Conservation (phyloP, 169 alveolate genomes). For the Eimeria falciformis region DNA sequence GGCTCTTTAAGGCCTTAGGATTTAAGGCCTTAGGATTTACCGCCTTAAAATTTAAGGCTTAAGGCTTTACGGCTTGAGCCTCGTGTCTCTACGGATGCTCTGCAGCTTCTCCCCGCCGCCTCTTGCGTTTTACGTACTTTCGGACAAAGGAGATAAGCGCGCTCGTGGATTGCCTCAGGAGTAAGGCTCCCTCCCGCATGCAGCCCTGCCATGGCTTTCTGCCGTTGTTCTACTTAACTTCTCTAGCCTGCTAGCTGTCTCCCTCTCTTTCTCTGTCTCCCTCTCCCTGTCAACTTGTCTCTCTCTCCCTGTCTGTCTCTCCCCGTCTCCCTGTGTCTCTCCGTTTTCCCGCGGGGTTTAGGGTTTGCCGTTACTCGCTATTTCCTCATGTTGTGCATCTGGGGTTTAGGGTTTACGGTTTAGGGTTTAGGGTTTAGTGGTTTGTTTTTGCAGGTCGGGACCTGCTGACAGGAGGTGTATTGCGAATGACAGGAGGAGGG, state of each 20-base stretch:
- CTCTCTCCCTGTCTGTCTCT: not conserved
- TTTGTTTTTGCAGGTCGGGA: slow-evolving; percentile 40
- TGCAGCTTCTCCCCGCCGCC: slow-evolving; percentile 72
- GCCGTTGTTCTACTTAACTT: not conserved
- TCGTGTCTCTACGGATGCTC: not conserved
- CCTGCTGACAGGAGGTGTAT: slow-evolving; percentile 65
- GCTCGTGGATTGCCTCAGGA: slow-evolving; percentile 40
- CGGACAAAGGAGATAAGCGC: slow-evolving; percentile 50
- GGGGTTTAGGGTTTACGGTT: not conserved
- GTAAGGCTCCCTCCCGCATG: slow-evolving; percentile 10
- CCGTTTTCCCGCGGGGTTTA: not conserved
- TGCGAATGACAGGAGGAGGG: slow-evolving; percentile 92
- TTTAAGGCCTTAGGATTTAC: too few species aligned
- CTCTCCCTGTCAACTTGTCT: not conserved
- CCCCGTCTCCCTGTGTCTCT: not conserved
- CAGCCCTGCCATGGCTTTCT: not conserved
- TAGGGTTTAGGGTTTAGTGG: not conserved
- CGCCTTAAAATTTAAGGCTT: not conserved
- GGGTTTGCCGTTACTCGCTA: not conserved
- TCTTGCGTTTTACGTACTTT: slow-evolving; percentile 68
- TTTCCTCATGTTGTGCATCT: not conserved
- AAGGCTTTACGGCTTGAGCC: not conserved
- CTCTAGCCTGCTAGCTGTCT: not conserved
- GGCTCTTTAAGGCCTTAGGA: too few species aligned
- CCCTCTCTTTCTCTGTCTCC: not conserved